Base-by-base conservation (phyloP, 129 eudicot genomes). In the Gnaphalium uliginosum region DNA sequence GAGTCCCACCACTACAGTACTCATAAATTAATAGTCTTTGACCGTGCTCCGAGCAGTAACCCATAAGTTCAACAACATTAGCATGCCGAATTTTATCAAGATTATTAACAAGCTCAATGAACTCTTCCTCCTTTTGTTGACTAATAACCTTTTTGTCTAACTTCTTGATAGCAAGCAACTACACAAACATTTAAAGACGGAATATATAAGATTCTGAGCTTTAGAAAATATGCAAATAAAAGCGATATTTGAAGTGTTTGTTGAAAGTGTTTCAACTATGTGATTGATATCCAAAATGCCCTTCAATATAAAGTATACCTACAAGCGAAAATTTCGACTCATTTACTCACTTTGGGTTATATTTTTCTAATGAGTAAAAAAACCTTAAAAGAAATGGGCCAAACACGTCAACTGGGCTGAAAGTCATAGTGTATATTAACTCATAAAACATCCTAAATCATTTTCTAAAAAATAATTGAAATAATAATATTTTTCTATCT, bases 21-120 rank as follows among this genome's bases (percentile, higher is more conserved):
- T 95, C 94, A 63, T 87, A 95, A 5, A 95, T 81, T 79, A 95
- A 73, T 58, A 91, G 87, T 80, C 89, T 85, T 75, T 95, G 92
- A 72, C 96, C 91, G 68, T 95, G 96, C 81, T 95, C 99, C 15
- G 94, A 78, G 46, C 99, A 95, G 79, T 89, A 91, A 39, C 99
- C 99, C 92, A 91, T 85, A 66, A 95, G 88, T 76, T 94, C 91
- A 57, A 94, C 93, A 62, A 94, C 95, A 76, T 94, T 89, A 41
- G 96, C 97, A 85, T 94, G 96, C 11, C 98, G 92, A 70, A 90
- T 89, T 76, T 69, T 82, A 74, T 94, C 98, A 50, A 94, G 73
- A 80, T 59, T 84, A 66, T 90, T 90, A 17, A 94, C 91, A 66
- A 94, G 89, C 76, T 90, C 91, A 58, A 94, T 81, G 78, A 94